A percentile compares a stretch with the other conserved stretches of the same genome.
Evolutionary conservation across 2,329 filamentous ascomycete genomes (phyloP).

Genomic region (Aureobasidium mangrovei): DNA sequence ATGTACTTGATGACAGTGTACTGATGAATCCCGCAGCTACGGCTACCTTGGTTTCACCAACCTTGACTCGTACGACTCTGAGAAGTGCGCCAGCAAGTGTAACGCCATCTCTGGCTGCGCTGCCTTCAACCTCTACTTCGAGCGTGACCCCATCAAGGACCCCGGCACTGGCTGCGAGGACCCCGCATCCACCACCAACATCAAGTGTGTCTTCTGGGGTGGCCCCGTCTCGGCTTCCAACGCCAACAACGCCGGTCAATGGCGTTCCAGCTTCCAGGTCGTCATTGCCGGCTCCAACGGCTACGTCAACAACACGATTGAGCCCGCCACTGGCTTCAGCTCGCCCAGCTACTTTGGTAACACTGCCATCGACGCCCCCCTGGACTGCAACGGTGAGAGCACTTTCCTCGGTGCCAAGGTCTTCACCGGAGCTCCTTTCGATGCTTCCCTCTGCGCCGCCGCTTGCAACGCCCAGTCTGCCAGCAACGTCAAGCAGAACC

Average conservation of each 20-base stretch:
- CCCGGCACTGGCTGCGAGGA: slow-evolving; percentile 27
- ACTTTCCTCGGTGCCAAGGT: slow-evolving; percentile 21
- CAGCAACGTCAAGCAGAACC: slow-evolving; percentile 18
- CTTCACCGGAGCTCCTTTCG: slow-evolving; percentile 23
- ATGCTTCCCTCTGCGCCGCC: slow-evolving; percentile 24
- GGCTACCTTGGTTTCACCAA: slow-evolving; percentile 26
- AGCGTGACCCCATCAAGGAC: slow-evolving; percentile 28
- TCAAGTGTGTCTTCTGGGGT: slow-evolving; percentile 26
- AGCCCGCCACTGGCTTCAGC: slow-evolving; percentile 20
- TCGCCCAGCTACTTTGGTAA: slow-evolving; percentile 19
- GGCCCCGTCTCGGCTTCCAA: slow-evolving; percentile 14
- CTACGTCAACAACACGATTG: slow-evolving; percentile 22
- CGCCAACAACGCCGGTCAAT: slow-evolving; percentile 18
- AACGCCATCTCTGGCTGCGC: slow-evolving; percentile 23
- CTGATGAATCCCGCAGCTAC: slow-evolving; percentile 8
- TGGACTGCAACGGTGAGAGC: slow-evolving; percentile 21
- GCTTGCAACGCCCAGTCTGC: slow-evolving; percentile 18
- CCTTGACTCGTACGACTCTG: slow-evolving; percentile 25
- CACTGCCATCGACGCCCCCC: slow-evolving; percentile 25
- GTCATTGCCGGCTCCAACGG: slow-evolving; percentile 28
- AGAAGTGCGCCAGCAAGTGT: slow-evolving; percentile 25
- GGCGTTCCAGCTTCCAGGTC: slow-evolving; percentile 23
- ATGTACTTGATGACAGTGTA: neutral
- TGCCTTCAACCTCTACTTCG: slow-evolving; percentile 30
- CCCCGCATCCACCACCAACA: slow-evolving; percentile 27